These are phyloP conservation scores for Euclidium syriacum DNA, from an alignment of 345 rosid genomes.

Conservation along the genomic window DNA sequence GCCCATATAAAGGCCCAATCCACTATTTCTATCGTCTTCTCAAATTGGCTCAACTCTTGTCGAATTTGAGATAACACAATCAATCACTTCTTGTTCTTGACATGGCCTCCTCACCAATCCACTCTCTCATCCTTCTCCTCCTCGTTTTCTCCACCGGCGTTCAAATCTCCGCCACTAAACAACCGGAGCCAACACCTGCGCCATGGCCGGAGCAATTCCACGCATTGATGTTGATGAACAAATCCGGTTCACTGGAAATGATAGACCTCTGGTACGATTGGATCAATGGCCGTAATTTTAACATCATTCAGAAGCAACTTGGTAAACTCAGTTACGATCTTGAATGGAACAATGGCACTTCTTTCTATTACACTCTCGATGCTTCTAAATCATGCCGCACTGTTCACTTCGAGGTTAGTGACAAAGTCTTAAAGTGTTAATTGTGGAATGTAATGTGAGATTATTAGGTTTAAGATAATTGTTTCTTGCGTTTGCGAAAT, in stretches of 20 bases:
- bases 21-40: no score
- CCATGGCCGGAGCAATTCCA: constrained; percentile 71
- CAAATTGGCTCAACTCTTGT: no score
- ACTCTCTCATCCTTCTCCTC: constrained; percentile 6
- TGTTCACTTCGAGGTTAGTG: constrained; percentile 42
- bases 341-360: constrained; percentile 68
- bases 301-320: constrained; percentile 64
- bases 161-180: not conserved
- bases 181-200: constrained; percentile 38
- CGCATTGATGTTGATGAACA: constrained; percentile 51
- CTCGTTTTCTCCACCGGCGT: constrained; percentile 8
- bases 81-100: no score
- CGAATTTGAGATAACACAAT: no score
- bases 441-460: not conserved
- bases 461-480: no score
- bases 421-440: not conserved
- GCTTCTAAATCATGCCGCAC: constrained; percentile 37
- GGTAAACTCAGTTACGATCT: constrained; percentile 49
- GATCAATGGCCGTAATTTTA: constrained; percentile 63
- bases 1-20: no score
- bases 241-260: constrained; percentile 45
- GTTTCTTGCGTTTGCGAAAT: no score
- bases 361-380: constrained; percentile 47
- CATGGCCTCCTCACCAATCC: constrained; percentile 8
- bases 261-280: constrained; percentile 72